A percentile compares a stretch with the other conserved stretches of the same genome.
phyloP scores from a whole-genome alignment of 2,329 filamentous ascomycete species.

The Fusarium nelsonii region DNA sequence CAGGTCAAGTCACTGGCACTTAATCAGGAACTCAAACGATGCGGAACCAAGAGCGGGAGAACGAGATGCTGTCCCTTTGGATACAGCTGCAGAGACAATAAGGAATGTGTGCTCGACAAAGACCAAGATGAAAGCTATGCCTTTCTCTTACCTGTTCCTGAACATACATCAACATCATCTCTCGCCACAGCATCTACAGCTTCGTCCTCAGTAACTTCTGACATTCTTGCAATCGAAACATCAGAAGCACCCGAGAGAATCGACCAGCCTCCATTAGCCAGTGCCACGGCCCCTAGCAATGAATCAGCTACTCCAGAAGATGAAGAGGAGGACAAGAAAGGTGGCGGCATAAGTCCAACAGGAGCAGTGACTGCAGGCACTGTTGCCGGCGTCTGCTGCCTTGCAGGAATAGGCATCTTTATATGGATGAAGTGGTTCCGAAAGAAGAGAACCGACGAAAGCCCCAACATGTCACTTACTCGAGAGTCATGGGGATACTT shows the following conservation, averaged over 20 bases:
- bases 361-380: slow-evolving; percentile 43
- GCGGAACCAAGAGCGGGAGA: slow-evolving; percentile 34
- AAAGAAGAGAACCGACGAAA: slow-evolving; percentile 28
- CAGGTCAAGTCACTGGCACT: slow-evolving; percentile 42
- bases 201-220: slow-evolving; percentile 10
- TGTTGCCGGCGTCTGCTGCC: slow-evolving; percentile 43
- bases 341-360: slow-evolving; percentile 29
- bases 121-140: slow-evolving; percentile 41
- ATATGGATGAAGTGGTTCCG: slow-evolving; percentile 47
- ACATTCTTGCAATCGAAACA: slow-evolving; percentile 36
- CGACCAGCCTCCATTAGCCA: slow-evolving; percentile 23
- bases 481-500: slow-evolving; percentile 43
- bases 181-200: slow-evolving; percentile 17
- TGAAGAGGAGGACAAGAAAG: slow-evolving; percentile 15
- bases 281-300: slow-evolving; percentile 13
- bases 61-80: slow-evolving; percentile 45
- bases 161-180: slow-evolving; percentile 22
- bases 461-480: slow-evolving; percentile 3
- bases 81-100: slow-evolving; percentile 39
- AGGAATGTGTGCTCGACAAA: slow-evolving; percentile 39
- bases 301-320: slow-evolving; percentile 23
- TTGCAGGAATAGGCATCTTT: slow-evolving; percentile 42
- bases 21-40: slow-evolving; percentile 34
- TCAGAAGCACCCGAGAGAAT: slow-evolving; percentile 31
- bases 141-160: slow-evolving; percentile 37